phyloP scores from a whole-genome alignment of 768 basidiomycete species.

The Tylopilus balloui region DNA sequence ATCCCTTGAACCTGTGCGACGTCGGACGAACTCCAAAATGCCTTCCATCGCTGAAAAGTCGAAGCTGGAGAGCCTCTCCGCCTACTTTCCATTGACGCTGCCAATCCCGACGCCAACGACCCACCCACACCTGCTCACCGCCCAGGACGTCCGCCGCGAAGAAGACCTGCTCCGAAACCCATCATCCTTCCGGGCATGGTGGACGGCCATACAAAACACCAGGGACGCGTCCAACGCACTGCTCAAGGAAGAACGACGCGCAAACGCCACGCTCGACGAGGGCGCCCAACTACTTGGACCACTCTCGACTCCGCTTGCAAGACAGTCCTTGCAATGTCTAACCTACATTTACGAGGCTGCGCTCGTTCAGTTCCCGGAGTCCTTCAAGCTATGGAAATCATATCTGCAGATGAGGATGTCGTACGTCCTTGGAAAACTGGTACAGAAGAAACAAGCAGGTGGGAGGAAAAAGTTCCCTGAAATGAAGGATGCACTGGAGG shows the following conservation, averaged over 20 bases:
- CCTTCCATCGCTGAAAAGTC: constrained; percentile 51
- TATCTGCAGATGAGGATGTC: constrained; percentile 81
- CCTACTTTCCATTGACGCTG: constrained; percentile 76
- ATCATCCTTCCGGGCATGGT: constrained; percentile 89
- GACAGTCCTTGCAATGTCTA: constrained; percentile 76
- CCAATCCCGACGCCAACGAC: constrained; percentile 81
- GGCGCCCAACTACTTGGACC: constrained; percentile 66
- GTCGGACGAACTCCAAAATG: constrained; percentile 37
- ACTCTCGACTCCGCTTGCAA: constrained; percentile 65
- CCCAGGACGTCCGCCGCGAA: constrained; percentile 79
- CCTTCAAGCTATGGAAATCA: constrained; percentile 94
- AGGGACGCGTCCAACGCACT: constrained; percentile 58
- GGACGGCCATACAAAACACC: constrained; percentile 74
- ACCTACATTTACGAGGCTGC: constrained; percentile 95
- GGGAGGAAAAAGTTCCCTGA: constrained; percentile 90
- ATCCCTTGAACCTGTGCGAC: background rate
- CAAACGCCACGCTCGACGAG: constrained; percentile 45
- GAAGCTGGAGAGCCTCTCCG: constrained; percentile 48
- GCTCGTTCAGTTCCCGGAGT: constrained; percentile 77
- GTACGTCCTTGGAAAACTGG: constrained; percentile 77
- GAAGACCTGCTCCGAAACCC: constrained; percentile 93
- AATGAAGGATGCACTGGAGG: constrained; percentile 86
- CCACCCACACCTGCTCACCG: constrained; percentile 68
- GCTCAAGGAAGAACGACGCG: constrained; percentile 51
- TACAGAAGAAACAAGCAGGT: constrained; percentile 71